Evolutionary conservation across 2,329 filamentous ascomycete species (phyloP).

Genomic region (Cadophora gregata): DNA sequence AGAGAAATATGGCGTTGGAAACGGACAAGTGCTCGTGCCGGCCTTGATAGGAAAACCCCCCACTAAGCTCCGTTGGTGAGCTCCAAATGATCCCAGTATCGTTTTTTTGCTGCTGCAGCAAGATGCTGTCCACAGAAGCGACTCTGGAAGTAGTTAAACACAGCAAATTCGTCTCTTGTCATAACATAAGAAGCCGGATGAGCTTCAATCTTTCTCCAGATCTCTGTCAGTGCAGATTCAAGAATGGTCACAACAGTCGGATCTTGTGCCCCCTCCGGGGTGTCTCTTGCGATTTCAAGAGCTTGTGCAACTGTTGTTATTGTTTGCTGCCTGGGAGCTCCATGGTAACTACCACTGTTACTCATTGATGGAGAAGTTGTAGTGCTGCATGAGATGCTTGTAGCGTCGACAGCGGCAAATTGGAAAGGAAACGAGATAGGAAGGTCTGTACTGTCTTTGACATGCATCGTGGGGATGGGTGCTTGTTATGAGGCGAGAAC

Average conservation of each 20-base stretch:
- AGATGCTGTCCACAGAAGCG: constrained; percentile 62
- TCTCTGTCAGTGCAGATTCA: constrained; percentile 64
- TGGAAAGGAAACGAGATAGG: constrained; percentile 32
- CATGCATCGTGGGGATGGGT: constrained; percentile 34
- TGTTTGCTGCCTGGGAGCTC: constrained; percentile 23
- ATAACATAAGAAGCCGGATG: constrained; percentile 76
- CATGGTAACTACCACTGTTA: constrained; percentile 35
- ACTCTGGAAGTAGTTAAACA: constrained; percentile 84
- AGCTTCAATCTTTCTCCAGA: constrained; percentile 71
- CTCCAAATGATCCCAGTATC: constrained; percentile 57
- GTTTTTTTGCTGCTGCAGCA: constrained; percentile 54
- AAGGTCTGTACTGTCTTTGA: constrained; percentile 33
- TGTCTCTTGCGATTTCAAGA: constrained; percentile 78
- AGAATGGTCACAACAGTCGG: constrained; percentile 68
- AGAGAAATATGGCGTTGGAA: neutral
- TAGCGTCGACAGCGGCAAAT: constrained; percentile 24
- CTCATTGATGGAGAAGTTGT: constrained; percentile 31
- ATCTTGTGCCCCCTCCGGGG: constrained; percentile 68
- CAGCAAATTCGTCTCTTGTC: constrained; percentile 77
- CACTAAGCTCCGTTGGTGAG: constrained; percentile 30
- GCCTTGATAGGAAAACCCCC: neutral
- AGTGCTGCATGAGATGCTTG: constrained; percentile 28
- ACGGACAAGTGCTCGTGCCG: neutral
- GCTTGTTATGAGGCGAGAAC: constrained; percentile 14
- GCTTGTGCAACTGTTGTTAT: constrained; percentile 62